Evolutionary conservation across 2,329 filamentous ascomycete genomes (phyloP).

Genomic region (Colletotrichum karsti): DNA sequence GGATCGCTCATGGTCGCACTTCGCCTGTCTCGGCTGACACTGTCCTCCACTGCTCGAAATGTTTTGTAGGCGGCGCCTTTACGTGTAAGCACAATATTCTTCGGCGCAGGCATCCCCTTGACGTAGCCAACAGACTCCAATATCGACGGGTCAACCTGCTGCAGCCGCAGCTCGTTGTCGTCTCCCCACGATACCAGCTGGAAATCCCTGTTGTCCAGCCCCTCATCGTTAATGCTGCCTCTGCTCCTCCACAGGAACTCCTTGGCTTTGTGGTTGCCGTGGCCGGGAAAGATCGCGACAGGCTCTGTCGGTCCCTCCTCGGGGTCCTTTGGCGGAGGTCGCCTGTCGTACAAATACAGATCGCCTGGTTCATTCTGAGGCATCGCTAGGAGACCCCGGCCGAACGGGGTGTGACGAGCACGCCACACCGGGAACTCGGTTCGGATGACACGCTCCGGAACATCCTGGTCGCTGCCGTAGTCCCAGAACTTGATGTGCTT

Average conservation of each 20-base stretch:
- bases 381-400: conserved; percentile 87
- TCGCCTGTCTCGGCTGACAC: conserved; percentile 64
- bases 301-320: conserved; percentile 56
- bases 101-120: conserved; percentile 71
- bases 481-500: conserved; percentile 96
- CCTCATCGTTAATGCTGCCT: conserved; percentile 71
- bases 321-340: conserved; percentile 54
- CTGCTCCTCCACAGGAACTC: conserved; percentile 91
- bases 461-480: conserved; percentile 68
- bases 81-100: conserved; percentile 78
- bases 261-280: conserved; percentile 77
- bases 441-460: conserved; percentile 78
- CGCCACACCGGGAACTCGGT: conserved; percentile 92
- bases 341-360: conserved; percentile 83
- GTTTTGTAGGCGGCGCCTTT: conserved; percentile 86
- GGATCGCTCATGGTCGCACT: conserved; percentile 70
- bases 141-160: conserved; percentile 73
- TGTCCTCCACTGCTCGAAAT: conserved; percentile 77
- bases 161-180: conserved; percentile 83
- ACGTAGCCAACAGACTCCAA: conserved; percentile 76
- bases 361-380: conserved; percentile 88
- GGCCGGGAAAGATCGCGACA: conserved; percentile 67
- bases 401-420: conserved; percentile 90
- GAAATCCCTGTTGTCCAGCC: conserved; percentile 86
- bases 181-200: conserved; percentile 94